A percentile compares a stretch with the other conserved stretches of the same genome.
phyloP scores from a whole-genome alignment of 441 rosid genomes.

The Populus tomentosa region DNA sequence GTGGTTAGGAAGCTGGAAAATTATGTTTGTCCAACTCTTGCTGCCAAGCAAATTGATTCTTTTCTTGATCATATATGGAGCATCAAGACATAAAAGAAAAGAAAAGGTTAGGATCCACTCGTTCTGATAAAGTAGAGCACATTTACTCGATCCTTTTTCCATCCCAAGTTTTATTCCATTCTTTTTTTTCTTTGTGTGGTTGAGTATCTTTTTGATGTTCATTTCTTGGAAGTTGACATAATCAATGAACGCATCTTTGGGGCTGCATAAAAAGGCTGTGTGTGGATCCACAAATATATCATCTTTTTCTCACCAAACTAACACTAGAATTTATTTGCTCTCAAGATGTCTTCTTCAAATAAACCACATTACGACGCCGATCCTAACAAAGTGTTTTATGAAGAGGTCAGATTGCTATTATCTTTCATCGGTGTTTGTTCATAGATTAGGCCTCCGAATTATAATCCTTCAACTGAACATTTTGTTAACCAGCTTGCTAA shows the following conservation, averaged over 20 bases:
- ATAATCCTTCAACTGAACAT: not conserved
- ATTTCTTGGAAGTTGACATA: not conserved
- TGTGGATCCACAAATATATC: not conserved
- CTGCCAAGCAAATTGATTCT: not conserved
- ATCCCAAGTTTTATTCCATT: not conserved
- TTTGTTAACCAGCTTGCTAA: not conserved
- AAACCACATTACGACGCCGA: not conserved
- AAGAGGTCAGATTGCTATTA: not conserved
- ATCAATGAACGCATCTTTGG: not conserved
- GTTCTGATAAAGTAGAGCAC: not conserved
- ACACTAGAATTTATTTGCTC: not conserved
- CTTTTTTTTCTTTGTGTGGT: not conserved
- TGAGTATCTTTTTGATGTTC: not conserved
- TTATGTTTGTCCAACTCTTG: not conserved
- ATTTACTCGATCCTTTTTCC: not conserved
- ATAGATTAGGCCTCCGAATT: not conserved
- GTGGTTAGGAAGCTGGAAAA: not conserved
- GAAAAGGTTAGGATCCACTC: not conserved
- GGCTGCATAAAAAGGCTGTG: not conserved
- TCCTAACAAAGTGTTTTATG: rapidly evolving
- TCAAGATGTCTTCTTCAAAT: not conserved
- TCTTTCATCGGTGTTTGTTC: not conserved
- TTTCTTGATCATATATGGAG: not conserved
- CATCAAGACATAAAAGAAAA: not conserved
- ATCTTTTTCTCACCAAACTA: not conserved